These are phyloP conservation scores for Beta macrorhiza DNA, from an alignment of 179 eudicot genomes.

Conservation along the genomic window DNA sequence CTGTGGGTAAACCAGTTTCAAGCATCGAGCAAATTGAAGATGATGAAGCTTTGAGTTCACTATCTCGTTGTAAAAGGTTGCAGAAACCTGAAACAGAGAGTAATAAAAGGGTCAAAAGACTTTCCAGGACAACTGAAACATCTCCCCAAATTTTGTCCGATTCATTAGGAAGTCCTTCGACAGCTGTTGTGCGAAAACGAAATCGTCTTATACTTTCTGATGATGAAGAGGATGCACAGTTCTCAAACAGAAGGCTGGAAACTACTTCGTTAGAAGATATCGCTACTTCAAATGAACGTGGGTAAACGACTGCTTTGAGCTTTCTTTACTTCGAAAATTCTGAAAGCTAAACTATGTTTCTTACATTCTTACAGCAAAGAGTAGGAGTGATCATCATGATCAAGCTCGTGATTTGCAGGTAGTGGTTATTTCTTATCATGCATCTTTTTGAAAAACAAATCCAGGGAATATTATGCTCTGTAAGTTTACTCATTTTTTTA, in stretches of 20 bases:
- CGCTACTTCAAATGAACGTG: conserved; percentile 74
- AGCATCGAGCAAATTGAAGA: conserved; percentile 40
- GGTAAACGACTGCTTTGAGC: conserved; percentile 24
- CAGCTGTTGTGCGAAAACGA: conserved; percentile 66
- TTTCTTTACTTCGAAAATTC: neutral
- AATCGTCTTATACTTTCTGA: conserved; percentile 74
- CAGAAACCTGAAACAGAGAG: conserved; percentile 34
- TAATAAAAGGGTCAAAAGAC: conserved; percentile 22
- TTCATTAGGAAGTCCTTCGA: conserved; percentile 49
- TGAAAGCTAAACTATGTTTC: conserved; percentile 19
- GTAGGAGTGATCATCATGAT: conserved; percentile 31
- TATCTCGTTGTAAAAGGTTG: conserved; percentile 29
- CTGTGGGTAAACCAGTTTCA: conserved; percentile 29
- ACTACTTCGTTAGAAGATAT: conserved; percentile 40
- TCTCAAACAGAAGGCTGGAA: conserved; percentile 34
- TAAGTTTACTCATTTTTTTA: neutral
- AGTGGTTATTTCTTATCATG: conserved; percentile 8
- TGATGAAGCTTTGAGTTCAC: conserved; percentile 52
- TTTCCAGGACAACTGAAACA: conserved; percentile 36
- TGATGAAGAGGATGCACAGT: conserved; percentile 64
- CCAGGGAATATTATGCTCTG: neutral
- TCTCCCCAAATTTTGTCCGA: conserved; percentile 42
- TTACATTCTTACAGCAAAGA: conserved; percentile 50
- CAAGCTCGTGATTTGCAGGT: conserved; percentile 52
- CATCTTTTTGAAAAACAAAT: conserved; percentile 1